Conservation (phyloP, 78 protist species). For the Dictyostelium capitatum region DNA sequence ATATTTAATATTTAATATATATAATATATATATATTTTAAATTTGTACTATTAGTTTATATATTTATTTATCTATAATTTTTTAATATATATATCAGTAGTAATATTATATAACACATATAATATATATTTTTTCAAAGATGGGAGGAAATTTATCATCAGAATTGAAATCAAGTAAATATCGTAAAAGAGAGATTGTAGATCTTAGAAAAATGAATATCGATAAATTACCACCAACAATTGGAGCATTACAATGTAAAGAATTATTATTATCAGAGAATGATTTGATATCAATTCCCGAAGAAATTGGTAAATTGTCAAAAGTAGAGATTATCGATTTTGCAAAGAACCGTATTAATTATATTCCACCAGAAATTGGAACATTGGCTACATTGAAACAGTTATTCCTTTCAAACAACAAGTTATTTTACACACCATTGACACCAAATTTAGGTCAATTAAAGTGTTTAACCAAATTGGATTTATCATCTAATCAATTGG, state of each 20-base stretch:
- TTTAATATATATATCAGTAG: too few relatives aligned
- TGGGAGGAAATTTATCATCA: slow-evolving; percentile 79
- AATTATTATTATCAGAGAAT: slow-evolving; percentile 82
- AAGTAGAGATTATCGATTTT: slow-evolving; percentile 74
- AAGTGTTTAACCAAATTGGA: slow-evolving; percentile 73
- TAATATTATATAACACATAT: neutral
- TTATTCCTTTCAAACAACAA: slow-evolving; percentile 73
- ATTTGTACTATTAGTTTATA: too few relatives aligned
- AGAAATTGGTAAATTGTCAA: slow-evolving; percentile 80
- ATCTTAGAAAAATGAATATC: slow-evolving; percentile 79
- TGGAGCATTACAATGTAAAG: slow-evolving; percentile 81
- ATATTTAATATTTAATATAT: too few relatives aligned
- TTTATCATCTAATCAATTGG: slow-evolving; percentile 81
- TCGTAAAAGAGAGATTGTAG: slow-evolving; percentile 81
- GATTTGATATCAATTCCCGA: slow-evolving; percentile 84
- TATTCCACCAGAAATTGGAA: slow-evolving; percentile 84
- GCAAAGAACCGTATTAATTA: slow-evolving; percentile 81
- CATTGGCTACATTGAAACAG: slow-evolving; percentile 53
- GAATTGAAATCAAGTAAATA: slow-evolving; percentile 77
- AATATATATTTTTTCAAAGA: neutral
- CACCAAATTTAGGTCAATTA: slow-evolving; percentile 74
- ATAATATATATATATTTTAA: too few relatives aligned
- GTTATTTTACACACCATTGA: slow-evolving; percentile 83
- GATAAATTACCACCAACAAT: slow-evolving; percentile 84
- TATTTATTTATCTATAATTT: too few relatives aligned